Evolutionary conservation across 768 basidiomycete species (phyloP), one percentile per base, ranked within the genome.

Genomic region (Leccinum aurantiacum): DNA sequence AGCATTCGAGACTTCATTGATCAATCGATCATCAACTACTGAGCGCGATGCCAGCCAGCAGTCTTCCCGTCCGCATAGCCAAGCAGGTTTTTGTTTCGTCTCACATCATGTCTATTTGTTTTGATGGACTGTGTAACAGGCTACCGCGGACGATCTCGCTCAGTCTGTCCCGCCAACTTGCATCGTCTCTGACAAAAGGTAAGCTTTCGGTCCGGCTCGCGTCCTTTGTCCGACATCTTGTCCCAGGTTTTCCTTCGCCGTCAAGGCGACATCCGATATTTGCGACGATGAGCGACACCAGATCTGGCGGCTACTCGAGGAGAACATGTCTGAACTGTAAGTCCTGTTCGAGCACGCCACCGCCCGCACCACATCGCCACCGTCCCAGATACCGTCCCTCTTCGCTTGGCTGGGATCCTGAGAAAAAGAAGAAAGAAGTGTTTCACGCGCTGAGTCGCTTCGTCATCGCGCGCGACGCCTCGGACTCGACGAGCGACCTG

Each of bases 361-460:
- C 2, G 33, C 49, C 37, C 48, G 8, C 25, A 0, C 3, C 48
- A n/a, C 46, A 25, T 19, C 29, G 15, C 48, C 17, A 10, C 35
- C 19, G n/a, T 38, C n/a, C 64, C 71, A 89, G 88, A 22, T 88
- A 84, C 64, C 69, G 67, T 13, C 54, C 65, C 6, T 88, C 88
- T 4, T 84, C 84, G 17, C 82, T 88, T 68, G 87, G 87, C 49
- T 91, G 88, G 86, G 70, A 88, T 56, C 82, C 87, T 31, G 60
- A 63, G 1, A 67, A 75, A 8, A 91, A 91, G 74, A 71, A 68
- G 38, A 72, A 70, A 37, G 89, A 93, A 67, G 69, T 91, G 37
- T 91, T 90, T 65, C 67, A 87, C 66, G 49, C 66, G 2, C 69
- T 77, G 31, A 85, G 88, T 49, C 84, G 91, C 19, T 90, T 87